These are phyloP conservation scores for Calonectria leucothoes DNA, from an alignment of 2,329 filamentous ascomycete species.

Conservation along the genomic window DNA sequence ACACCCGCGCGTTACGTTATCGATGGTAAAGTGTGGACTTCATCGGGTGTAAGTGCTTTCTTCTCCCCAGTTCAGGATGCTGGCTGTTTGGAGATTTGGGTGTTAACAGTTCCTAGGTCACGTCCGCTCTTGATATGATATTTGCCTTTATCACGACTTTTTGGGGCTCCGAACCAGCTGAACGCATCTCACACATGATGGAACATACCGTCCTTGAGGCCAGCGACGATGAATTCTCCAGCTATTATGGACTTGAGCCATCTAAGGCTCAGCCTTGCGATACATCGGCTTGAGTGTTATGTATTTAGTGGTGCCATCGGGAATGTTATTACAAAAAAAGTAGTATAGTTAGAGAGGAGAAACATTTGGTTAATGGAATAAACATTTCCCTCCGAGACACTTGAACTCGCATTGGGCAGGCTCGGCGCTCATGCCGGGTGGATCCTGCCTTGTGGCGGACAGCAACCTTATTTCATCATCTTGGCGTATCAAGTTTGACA, in stretches of 20 bases:
- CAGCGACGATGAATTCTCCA: conserved; percentile 45
- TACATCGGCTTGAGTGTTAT: neutral
- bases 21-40: conserved; percentile 76
- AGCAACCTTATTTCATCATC: neutral
- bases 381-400: neutral
- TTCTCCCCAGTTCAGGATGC: neutral
- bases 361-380: neutral
- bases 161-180: conserved; percentile 62
- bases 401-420: neutral
- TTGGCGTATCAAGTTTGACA: neutral
- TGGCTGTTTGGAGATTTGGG: neutral
- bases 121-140: conserved; percentile 50
- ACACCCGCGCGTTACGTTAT: conserved; percentile 71
- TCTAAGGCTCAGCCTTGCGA: conserved; percentile 36
- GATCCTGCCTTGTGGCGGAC: neutral
- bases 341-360: neutral
- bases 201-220: conserved; percentile 61
- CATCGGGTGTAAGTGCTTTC: conserved; percentile 61
- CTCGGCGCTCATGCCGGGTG: too few relatives aligned
- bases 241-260: conserved; percentile 37
- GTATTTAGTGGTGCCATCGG: neutral
- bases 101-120: conserved; percentile 40
- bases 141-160: conserved; percentile 53
- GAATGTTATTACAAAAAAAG: neutral
- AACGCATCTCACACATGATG: conserved; percentile 57